A percentile compares a stretch with the other conserved stretches of the same genome.
These are phyloP conservation scores for Microsporum canis DNA, from an alignment of 2,329 filamentous ascomycete genomes.

Conservation along the genomic window DNA sequence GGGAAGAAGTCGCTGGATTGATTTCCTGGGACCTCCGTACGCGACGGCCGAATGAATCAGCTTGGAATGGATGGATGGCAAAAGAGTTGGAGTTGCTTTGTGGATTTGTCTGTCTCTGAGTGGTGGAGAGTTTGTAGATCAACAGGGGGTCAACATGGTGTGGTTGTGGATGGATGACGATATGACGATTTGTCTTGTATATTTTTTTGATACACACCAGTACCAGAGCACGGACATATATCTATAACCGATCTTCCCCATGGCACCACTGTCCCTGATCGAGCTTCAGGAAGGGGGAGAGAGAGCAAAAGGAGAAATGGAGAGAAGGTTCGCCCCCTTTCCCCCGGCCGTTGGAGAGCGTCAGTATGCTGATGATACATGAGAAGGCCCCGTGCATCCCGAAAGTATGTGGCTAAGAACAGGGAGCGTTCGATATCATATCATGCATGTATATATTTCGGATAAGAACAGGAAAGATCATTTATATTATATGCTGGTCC, in stretches of 20 bases:
- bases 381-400: background rate
- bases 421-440: background rate
- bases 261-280: no score
- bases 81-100: background rate
- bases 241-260: no score
- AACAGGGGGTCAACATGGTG: background rate
- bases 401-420: background rate
- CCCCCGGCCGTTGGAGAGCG: background rate
- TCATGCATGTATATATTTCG: background rate
- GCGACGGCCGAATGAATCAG: background rate
- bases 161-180: background rate
- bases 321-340: no score
- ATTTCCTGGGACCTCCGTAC: no score
- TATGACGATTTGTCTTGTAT: background rate
- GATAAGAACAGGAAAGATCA: no score
- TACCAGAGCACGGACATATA: no score
- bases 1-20: no score
- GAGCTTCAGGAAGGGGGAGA: no score
- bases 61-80: background rate
- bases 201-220: no score
- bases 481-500: no score
- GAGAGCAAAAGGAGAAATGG: no score
- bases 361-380: background rate
- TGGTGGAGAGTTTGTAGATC: slow-evolving; percentile 2
- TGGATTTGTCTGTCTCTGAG: background rate